A percentile compares a stretch with the other conserved stretches of the same genome.
Conservation (phyloP, 805 yeast species). For the Candida sphagnicola region DNA sequence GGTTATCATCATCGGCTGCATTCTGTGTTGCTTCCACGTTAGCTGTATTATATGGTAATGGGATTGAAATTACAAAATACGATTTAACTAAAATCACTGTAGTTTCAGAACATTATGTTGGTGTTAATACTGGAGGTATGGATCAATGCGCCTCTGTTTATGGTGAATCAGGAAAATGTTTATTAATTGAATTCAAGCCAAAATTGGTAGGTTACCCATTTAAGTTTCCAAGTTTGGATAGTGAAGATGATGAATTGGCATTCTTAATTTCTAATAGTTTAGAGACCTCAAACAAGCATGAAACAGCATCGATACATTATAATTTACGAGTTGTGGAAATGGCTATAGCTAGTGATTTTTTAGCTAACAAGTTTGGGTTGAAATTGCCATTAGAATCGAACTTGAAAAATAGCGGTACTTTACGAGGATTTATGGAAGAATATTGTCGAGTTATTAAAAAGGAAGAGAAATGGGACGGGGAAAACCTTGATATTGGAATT, state of each 20-base stretch:
- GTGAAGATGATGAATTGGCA: conserved; percentile 36
- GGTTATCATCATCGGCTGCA: conserved; percentile 69
- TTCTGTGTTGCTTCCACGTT: conserved; percentile 63
- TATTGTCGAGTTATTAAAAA: conserved; percentile 32
- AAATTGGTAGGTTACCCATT: conserved; percentile 51
- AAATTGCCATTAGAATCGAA: conserved; percentile 45
- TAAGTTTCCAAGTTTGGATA: conserved; percentile 42
- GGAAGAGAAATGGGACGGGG: conserved; percentile 40
- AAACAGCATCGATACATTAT: conserved; percentile 66
- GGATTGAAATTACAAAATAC: conserved; percentile 43
- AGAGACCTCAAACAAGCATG: conserved; percentile 60
- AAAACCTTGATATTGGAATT: conserved; percentile 39
- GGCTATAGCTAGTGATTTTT: conserved; percentile 58
- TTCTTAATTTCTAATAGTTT: conserved; percentile 64
- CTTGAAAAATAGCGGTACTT: conserved; percentile 49
- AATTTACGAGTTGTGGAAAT: conserved; percentile 72
- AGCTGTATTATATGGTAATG: conserved; percentile 52
- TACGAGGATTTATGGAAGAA: conserved; percentile 60
- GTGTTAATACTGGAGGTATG: conserved; percentile 78
- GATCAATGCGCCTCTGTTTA: conserved; percentile 71
- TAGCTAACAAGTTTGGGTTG: conserved; percentile 48
- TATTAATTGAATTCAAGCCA: conserved; percentile 61
- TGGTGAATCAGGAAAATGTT: conserved; percentile 55
- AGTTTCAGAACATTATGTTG: conserved; percentile 65
- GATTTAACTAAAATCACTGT: conserved; percentile 59